A percentile compares a stretch with the other conserved stretches of the same genome.
These are phyloP conservation scores for Penicillium turbatum DNA, from an alignment of 495 filamentous ascomycete genomes.

Conservation along the genomic window DNA sequence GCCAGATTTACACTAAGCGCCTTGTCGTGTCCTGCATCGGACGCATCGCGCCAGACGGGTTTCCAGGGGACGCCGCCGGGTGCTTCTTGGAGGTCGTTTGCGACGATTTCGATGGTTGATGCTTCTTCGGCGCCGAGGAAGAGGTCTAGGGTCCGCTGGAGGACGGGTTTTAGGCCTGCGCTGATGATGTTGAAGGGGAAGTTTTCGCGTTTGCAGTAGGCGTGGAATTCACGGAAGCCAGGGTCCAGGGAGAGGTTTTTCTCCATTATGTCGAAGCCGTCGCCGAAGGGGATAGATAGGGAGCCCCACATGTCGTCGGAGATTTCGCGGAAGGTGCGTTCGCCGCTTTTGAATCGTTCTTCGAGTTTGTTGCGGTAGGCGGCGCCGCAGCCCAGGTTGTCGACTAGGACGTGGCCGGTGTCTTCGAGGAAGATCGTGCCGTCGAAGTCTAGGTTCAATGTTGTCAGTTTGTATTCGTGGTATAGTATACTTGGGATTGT, in stretches of 20 bases:
- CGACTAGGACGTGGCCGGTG: constrained; percentile 70
- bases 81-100: constrained; percentile 64
- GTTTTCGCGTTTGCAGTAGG: constrained; percentile 58
- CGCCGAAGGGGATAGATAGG: constrained; percentile 64
- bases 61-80: constrained; percentile 60
- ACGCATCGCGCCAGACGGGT: constrained; percentile 67
- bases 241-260: constrained; percentile 60
- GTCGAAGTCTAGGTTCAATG: constrained; percentile 55
- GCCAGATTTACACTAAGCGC: constrained; percentile 60
- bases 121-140: constrained; percentile 60
- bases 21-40: constrained; percentile 67
- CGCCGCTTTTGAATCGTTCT: constrained; percentile 61
- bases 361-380: constrained; percentile 55
- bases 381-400: constrained; percentile 60
- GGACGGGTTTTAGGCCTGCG: constrained; percentile 64
- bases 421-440: constrained; percentile 80
- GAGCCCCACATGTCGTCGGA: constrained; percentile 77
- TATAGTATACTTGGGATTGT: background rate
- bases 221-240: constrained; percentile 61
- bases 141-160: constrained; percentile 57
- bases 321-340: constrained; percentile 67
- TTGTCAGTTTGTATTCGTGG: constrained; percentile 4
- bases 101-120: constrained; percentile 63
- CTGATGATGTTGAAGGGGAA: constrained; percentile 74
- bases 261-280: constrained; percentile 68